Evolutionary conservation across 331 rosid species (phyloP).

Genomic region (Stylosanthes scabra): DNA sequence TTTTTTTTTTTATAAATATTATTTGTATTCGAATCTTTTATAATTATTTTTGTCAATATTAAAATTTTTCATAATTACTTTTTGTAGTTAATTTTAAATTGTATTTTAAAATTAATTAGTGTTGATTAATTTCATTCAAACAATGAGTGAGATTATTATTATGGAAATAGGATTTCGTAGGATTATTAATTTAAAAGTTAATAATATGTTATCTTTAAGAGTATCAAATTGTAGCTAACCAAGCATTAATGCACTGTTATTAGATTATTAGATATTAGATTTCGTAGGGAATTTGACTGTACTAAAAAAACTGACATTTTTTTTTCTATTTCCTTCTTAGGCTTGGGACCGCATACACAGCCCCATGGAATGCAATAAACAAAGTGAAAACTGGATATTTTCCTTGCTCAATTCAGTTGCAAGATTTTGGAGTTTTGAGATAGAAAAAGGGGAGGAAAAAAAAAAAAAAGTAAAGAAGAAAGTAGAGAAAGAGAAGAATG

Average conservation of each 20-base stretch:
- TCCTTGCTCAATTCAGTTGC: constrained; percentile 35
- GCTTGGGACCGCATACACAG: constrained; percentile 29
- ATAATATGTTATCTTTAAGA: too few relatives aligned
- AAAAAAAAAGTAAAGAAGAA: neutral
- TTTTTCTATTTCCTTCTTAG: constrained; percentile 1
- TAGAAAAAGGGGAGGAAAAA: neutral
- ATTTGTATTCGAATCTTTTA: too few relatives aligned
- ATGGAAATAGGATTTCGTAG: too few relatives aligned
- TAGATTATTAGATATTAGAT: too few relatives aligned
- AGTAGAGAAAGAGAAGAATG: constrained; percentile 9
- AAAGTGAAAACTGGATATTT: constrained; percentile 36
- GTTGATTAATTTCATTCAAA: neutral
- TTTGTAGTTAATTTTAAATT: too few relatives aligned
- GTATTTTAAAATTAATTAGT: neutral
- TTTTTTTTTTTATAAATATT: too few relatives aligned
- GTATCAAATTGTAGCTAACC: neutral
- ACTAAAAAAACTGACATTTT: neutral
- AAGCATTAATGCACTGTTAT: too few relatives aligned
- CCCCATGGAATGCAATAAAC: constrained; percentile 18
- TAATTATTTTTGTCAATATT: too few relatives aligned
- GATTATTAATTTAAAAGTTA: too few relatives aligned
- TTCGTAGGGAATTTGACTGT: too few relatives aligned
- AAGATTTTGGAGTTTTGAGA: constrained; percentile 33
- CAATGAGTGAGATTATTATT: neutral
- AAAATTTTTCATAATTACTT: too few relatives aligned